phyloP scores from a whole-genome alignment of 768 basidiomycete genomes.

The Zangia roseola region DNA sequence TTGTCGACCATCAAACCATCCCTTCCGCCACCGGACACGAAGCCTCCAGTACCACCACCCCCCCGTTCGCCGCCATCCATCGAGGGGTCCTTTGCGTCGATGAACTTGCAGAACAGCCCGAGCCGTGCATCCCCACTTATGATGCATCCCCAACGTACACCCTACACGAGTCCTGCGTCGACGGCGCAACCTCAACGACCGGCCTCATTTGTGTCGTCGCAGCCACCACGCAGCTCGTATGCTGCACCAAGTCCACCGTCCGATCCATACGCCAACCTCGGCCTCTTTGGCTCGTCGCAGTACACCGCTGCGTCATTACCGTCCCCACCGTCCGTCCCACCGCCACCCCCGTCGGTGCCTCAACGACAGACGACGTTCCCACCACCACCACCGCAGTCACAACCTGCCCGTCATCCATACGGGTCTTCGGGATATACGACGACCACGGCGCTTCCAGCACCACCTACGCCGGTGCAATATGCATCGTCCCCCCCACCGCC shows the following conservation, averaged over 20 bases:
- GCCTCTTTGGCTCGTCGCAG: slow-evolving; percentile 25
- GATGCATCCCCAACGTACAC: slow-evolving; percentile 29
- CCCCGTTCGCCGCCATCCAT: slow-evolving; percentile 39
- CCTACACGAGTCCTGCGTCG: slow-evolving; percentile 19
- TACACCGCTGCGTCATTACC: slow-evolving; percentile 1
- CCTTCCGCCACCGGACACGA: slow-evolving; percentile 42
- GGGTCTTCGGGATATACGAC: slow-evolving; percentile 10
- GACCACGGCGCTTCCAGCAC: slow-evolving; percentile 25
- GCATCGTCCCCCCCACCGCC: slow-evolving; percentile 18
- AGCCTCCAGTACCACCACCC: slow-evolving; percentile 49
- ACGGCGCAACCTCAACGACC: slow-evolving; percentile 23
- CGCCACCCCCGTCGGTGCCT: slow-evolving; percentile 18
- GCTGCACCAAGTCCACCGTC: slow-evolving; percentile 19
- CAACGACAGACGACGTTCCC: slow-evolving; percentile 28
- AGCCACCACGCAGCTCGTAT: slow-evolving; percentile 26
- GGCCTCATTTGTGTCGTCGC: slow-evolving; percentile 8
- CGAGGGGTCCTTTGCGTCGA: slow-evolving; percentile 54
- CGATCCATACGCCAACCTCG: slow-evolving; percentile 38
- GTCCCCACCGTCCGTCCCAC: slow-evolving; percentile 14
- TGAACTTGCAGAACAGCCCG: slow-evolving; percentile 44
- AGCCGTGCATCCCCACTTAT: slow-evolving; percentile 29
- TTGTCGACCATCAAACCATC: slow-evolving; percentile 44
- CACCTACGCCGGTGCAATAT: slow-evolving; percentile 29
- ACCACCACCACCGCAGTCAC: slow-evolving; percentile 19
- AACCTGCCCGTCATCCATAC: slow-evolving; percentile 23